Evolutionary conservation across 2,329 filamentous ascomycete species (phyloP), one percentile per base, ranked within the genome.

Genomic region (Botrytis sinoallii): DNA sequence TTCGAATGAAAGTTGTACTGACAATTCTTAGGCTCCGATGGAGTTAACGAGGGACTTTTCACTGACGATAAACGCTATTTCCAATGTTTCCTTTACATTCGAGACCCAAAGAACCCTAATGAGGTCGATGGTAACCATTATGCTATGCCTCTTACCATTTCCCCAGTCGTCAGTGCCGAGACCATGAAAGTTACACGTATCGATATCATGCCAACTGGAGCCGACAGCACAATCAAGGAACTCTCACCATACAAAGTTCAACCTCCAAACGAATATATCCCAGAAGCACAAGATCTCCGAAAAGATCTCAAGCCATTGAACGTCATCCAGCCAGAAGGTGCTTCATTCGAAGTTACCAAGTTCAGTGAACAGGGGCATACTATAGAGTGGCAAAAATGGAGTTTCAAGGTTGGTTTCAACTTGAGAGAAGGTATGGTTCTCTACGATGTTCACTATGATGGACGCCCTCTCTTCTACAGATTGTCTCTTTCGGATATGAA

Each of bases 91-190:
- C 81, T 92, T 71, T 92, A 92, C 81, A 85, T 91, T 82, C 84
- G 89, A 35, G 90, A 91, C 76, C 89, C 89, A 3, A 82, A 84
- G 44, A 90, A 92, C 78, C 78, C 87, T 0, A 79, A 83, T 10
- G 88, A 91, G 77, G 81, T 83, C n/a, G 90, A 93, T 78, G 88
- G 87, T 60, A 92, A 91, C 78, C 89, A 92, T 80, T 92, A 92
- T 78, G 88, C 91, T 0, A 86, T 91, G 76, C 91, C 91, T 1
- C 83, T 92, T 2, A 85, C 87, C n/a, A 89, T 81, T 64, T 91
- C 89, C 2, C 90, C 91, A 0, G 90, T 93, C 32, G 84, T 94
- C 60, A 89, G 90, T 79, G 87, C 86, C 0, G 85, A 86, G 59
- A 89, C 85, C 2, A 87, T 88, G 83, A 88, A 90, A 78, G 86